Evolutionary conservation across 805 yeast species (phyloP), one percentile per base, ranked within the genome.

Genomic region (Teunomyces pallodes): DNA sequence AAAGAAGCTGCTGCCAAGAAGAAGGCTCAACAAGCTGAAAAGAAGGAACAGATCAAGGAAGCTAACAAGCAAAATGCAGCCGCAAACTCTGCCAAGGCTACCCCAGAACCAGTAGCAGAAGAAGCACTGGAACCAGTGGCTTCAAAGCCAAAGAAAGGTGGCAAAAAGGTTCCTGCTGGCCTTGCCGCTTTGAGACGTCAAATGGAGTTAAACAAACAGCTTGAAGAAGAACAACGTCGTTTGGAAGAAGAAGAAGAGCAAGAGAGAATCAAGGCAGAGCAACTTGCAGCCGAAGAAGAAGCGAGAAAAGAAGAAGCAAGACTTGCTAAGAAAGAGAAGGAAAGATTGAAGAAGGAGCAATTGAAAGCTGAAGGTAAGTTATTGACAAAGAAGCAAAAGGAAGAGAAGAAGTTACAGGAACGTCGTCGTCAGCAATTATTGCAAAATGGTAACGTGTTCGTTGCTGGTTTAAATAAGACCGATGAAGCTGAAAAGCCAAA

Each of bases 291-390:
- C 36, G 84, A 76, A 56, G 94, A 84, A 62, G 96, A 84, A 61
- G 87, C 69, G 24, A 81, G 72, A 47, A 75, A 75, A 53, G 91
- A 81, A 56, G 83, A 80, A 33, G 81, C 77, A 47, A 75, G 70
- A 57, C 78, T 72, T 35, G 77, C 75, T 9, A 92, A 87, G 80
- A 89, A 84, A 61, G 99, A 94, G 69, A 87, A 82, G 65, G 97
- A 92, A 61, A 86, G 80, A 70, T 79, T 80, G 50, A 90, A 87
- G 76, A 86, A 81, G 56, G 99, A 94, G 61, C 92, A 89, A 72
- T 82, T 94, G 66, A 89, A 88, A 72, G 94, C 97, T 31, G 97
- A 92, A 71, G 99, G 99, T 62, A 94, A 94, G 65, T 83, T 85
- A 47, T 73, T 94, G 64, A 87, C 97, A 50, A 94, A 89, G 75